Evolutionary conservation across 768 basidiomycete genomes (phyloP).

Genomic region (Lyophyllum atratum): DNA sequence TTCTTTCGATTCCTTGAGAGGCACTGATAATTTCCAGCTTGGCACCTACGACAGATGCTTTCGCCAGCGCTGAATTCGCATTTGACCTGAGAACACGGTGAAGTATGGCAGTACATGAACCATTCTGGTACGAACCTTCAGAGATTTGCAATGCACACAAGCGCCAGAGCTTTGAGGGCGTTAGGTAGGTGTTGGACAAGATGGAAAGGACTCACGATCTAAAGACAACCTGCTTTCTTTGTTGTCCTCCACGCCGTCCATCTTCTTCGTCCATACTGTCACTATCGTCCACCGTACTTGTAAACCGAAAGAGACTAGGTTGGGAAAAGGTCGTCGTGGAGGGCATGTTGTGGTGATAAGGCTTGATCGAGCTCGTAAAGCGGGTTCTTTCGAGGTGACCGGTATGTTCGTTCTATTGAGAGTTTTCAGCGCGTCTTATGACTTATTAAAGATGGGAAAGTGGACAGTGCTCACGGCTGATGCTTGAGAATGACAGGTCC

Average conservation of each 20-base stretch:
- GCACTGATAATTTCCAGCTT: conserved; percentile 46
- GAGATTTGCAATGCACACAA: conserved; percentile 59
- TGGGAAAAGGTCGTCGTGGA: neutral
- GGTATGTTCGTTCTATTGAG: neutral
- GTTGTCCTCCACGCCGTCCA: conserved; percentile 7
- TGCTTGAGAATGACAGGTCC: neutral
- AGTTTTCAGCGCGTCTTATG: too few species aligned
- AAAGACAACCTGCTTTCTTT: conserved; percentile 7
- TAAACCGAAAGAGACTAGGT: conserved; percentile 16
- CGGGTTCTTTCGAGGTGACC: neutral
- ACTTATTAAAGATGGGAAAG: too few species aligned
- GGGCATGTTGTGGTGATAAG: neutral
- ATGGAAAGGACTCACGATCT: conserved; percentile 20
- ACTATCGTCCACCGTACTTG: conserved; percentile 19
- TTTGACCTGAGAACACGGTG: conserved; percentile 40
- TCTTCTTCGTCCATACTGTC: conserved; percentile 17
- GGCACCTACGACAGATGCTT: conserved; percentile 49
- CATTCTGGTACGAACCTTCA: conserved; percentile 40
- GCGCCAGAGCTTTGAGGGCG: conserved; percentile 42
- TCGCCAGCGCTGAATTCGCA: conserved; percentile 52
- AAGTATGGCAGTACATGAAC: neutral
- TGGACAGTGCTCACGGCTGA: neutral
- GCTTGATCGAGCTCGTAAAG: neutral
- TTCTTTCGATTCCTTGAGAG: conserved; percentile 52
- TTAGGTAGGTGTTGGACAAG: neutral